Evolutionary conservation across 2,329 filamentous ascomycete genomes (phyloP), one percentile per base, ranked within the genome.

Genomic region (Aspergillus alliaceus): DNA sequence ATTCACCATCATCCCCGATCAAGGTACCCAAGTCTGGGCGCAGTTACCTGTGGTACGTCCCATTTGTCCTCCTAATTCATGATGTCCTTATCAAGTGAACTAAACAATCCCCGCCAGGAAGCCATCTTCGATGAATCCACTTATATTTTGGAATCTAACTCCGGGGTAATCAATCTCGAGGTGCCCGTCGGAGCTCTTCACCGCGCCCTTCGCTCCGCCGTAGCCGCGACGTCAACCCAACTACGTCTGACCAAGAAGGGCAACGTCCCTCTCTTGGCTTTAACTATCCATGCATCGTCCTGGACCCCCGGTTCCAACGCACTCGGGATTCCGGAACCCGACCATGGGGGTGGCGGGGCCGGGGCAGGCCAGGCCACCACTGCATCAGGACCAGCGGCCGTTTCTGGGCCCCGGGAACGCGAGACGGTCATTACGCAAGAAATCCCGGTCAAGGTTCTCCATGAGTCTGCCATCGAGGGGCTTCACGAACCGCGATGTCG

Each of bases 131-230:
- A 96, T 84, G 70, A 73, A 57, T 61, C 63, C 9, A 92, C 71
- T 64, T 96, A 96, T 78, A 85, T 86, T 53, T 87, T 98, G 64
- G 89, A 96, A 73, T 96, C 93, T 50, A 90, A 90, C 51, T 89
- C 92, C 48, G 96, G 96, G 76, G 90, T 92, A 53, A 97, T 99
- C 77, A 97, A 99, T 76, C 88, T 99, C 62, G 95, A 99, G 77
- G 85, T 99, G 1, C 92, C 95, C 25, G 86, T 98, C n/a, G 84
- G 86, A 14, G 88, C 90, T 2, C 86, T 99, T 22, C 90, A 95
- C 68, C 89, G 93, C 58, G 95, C 95, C n/a, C 86, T 99, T 57
- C 91, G 89, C 68, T 97, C 93, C 34, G 93, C 93, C 44, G 80
- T 90, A 53, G 88, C 90, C 70, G 91, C 90, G 66, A 86, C 88